Evolutionary conservation across 768 basidiomycete species (phyloP).

Genomic region (Xerocomus brunneocitrinus): DNA sequence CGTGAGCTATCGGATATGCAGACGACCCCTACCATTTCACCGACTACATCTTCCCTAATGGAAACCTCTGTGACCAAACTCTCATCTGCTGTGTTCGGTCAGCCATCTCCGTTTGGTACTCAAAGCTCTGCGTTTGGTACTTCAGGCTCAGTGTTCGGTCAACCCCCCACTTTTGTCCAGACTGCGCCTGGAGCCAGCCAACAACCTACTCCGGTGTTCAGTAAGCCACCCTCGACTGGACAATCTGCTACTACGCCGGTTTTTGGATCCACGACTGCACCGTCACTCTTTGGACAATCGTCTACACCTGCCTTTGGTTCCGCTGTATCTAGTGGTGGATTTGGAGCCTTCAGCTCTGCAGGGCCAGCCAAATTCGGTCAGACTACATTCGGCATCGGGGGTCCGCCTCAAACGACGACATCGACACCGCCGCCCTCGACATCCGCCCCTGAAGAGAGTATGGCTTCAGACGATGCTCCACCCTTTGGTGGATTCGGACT

Average conservation of each 20-base stretch:
- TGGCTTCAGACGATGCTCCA: conserved; percentile 31
- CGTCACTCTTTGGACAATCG: conserved; percentile 20
- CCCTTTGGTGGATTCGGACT: conserved; percentile 32
- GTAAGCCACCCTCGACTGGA: conserved; percentile 12
- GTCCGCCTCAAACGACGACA: conserved; percentile 4
- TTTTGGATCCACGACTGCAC: conserved; percentile 14
- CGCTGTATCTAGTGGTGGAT: conserved; percentile 20
- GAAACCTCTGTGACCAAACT: conserved; percentile 27
- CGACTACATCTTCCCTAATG: conserved; percentile 14
- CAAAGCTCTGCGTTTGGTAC: conserved; percentile 18
- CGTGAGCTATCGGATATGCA: conserved; percentile 31
- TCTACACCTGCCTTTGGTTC: conserved; percentile 21
- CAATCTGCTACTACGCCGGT: conserved; percentile 8
- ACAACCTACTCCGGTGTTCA: conserved; percentile 20
- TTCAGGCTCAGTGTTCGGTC: conserved; percentile 28
- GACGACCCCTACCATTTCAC: conserved; percentile 22
- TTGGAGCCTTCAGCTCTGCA: conserved; percentile 31
- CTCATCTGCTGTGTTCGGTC: conserved; percentile 34
- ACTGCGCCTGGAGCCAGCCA: background rate
- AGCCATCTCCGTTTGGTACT: conserved; percentile 25
- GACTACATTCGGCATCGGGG: conserved; percentile 21
- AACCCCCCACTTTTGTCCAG: conserved; percentile 24
- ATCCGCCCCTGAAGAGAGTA: conserved; percentile 26
- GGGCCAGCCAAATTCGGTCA: conserved; percentile 32
- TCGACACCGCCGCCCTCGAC: background rate